Evolutionary conservation across 805 yeast species (phyloP).

Genomic region (Grigorovia yakushimaensis): DNA sequence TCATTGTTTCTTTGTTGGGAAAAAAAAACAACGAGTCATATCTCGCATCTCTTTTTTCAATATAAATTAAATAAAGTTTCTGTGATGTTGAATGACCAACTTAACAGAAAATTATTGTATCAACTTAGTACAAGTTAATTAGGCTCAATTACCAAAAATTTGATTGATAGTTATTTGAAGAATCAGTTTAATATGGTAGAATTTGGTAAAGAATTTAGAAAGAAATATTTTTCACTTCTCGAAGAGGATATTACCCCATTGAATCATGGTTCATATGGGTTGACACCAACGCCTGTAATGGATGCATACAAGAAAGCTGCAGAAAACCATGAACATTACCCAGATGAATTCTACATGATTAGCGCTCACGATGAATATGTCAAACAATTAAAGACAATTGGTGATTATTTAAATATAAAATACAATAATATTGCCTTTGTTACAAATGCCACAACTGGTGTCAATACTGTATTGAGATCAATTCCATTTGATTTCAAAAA

Average conservation of each 20-base stretch:
- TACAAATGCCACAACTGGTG: slow-evolving; percentile 51
- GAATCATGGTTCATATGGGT: slow-evolving; percentile 61
- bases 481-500: slow-evolving; percentile 35
- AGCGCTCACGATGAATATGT: slow-evolving; percentile 25
- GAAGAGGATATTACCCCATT: slow-evolving; percentile 35
- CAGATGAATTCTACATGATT: slow-evolving; percentile 37
- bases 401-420: slow-evolving; percentile 39
- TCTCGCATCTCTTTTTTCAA: background rate
- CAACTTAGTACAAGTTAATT: too few species aligned
- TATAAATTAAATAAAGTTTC: background rate
- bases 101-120: too few species aligned
- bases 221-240: slow-evolving; percentile 37
- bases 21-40: background rate
- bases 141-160: too few species aligned
- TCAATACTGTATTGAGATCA: slow-evolving; percentile 47
- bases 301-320: slow-evolving; percentile 29
- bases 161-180: too few species aligned
- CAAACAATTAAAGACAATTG: slow-evolving; percentile 31
- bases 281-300: slow-evolving; percentile 40
- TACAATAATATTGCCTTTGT: slow-evolving; percentile 42
- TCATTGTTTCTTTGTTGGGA: too few species aligned
- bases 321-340: slow-evolving; percentile 29
- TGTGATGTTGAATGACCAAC: too few species aligned
- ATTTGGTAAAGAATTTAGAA: slow-evolving; percentile 43
- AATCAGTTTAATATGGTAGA: too few species aligned